Evolutionary conservation across 2,329 filamentous ascomycete species (phyloP).

Genomic region (Colletotrichum karsti): DNA sequence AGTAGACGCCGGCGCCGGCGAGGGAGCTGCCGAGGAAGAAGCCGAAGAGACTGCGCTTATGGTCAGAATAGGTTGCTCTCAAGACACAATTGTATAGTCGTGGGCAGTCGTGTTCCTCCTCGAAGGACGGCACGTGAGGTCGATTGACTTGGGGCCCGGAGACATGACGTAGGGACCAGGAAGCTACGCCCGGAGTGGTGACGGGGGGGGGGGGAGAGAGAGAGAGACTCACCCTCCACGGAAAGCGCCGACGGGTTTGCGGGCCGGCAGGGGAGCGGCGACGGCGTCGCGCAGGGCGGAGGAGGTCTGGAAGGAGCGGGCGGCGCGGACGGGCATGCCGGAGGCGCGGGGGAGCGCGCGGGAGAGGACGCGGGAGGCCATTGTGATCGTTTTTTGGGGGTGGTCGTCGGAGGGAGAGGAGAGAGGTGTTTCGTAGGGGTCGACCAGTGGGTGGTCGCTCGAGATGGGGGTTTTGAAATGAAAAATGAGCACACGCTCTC

Average conservation of each 20-base stretch:
- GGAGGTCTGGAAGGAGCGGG: constrained; percentile 61
- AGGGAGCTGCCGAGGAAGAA: constrained; percentile 88
- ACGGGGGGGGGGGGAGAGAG: neutral
- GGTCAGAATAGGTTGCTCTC: neutral
- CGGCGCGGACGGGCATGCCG: constrained; percentile 35
- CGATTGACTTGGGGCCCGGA: neutral
- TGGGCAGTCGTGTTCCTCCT: neutral
- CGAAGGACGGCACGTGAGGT: neutral
- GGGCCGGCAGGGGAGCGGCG: constrained; percentile 58
- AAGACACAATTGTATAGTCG: neutral
- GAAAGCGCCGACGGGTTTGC: constrained; percentile 68
- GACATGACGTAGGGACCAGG: neutral
- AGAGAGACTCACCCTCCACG: constrained; percentile 62
- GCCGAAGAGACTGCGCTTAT: constrained; percentile 76
- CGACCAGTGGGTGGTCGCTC: neutral
- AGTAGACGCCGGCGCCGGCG: constrained; percentile 85
- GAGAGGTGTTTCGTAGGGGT: neutral
- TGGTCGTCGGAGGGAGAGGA: neutral
- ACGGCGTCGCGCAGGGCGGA: constrained; percentile 51
- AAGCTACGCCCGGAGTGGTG: neutral
- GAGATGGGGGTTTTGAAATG: neutral
- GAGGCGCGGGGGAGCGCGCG: constrained; percentile 42
- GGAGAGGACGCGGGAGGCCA: constrained; percentile 57
- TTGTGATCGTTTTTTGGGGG: constrained; percentile 38
- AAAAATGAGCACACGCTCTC: no score